Evolutionary conservation across 306 rosid genomes (phyloP), one percentile per base, ranked within the genome.

Genomic region (Sesbania bispinosa): DNA sequence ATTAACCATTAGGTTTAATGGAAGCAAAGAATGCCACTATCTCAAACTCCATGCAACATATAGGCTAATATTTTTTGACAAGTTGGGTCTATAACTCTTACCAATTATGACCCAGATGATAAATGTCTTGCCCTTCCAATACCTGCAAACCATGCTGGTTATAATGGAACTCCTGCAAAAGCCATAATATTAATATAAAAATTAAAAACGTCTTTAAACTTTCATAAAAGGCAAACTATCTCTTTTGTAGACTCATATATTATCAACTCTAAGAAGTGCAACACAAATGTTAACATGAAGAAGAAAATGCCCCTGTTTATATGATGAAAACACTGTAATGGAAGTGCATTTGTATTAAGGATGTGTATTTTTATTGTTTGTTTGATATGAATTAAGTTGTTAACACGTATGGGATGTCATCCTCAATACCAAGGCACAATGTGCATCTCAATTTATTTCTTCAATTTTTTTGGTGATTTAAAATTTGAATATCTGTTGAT

Each of bases 71-170:
- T 20, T 55, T 51, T 16, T 78, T 57, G 43, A 59, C 43, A 57
- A 47, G 54, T 63, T 36, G 33, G 68, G 14, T 20, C 29, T 65
- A 50, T 32, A 55, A 71, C 16, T 57, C 96, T 85, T 82, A 94
- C 99, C 99, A 94, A 81, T 67, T 80, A 74, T 91, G 92, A 60
- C 95, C 96, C 86, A 94, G 83, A 15, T 96, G 96, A 79, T 94
- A 94, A 71, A 94, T 85, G 71, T 95, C 99, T 78, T 89, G 89
- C 58, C 99, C 99, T 82, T 91, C 99, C 77, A 91, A 82, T 63
- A 94, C 87, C 81, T 91, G 76, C 66, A 94, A 85, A 46, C 99
- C 97, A 32, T 94, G 99, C 85, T 91, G 97, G 84, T 94, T 94
- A 75, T 94, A 87, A 83, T 94, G 97, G 45, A 94, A 92, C 85